These are phyloP conservation scores for Adenanthera pavonina DNA, from an alignment of 306 rosid genomes.

Conservation along the genomic window DNA sequence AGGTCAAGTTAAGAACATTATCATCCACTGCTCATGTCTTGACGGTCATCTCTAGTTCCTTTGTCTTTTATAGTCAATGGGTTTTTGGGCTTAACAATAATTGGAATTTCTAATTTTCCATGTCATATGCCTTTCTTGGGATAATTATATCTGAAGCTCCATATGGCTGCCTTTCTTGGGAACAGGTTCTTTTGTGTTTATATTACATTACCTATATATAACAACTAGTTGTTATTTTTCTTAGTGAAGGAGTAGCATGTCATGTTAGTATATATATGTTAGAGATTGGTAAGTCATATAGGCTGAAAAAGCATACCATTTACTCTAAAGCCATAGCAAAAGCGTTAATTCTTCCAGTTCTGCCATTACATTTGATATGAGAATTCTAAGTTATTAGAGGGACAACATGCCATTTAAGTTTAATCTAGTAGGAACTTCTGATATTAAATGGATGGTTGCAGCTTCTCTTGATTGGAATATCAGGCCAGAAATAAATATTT, in stretches of 20 bases:
- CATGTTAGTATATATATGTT: not conserved
- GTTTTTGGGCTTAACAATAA: not conserved
- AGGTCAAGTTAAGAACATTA: slow-evolving; percentile 54
- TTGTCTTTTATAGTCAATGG: not conserved
- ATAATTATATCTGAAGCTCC: not conserved
- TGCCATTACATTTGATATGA: not conserved
- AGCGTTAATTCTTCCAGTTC: not conserved
- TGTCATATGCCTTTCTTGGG: not conserved
- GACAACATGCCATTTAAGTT: not conserved
- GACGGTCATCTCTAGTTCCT: slow-evolving; percentile 13
- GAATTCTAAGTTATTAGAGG: not conserved
- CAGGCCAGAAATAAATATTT: not conserved
- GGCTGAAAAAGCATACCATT: not conserved
- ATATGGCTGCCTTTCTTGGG: not conserved
- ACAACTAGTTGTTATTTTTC: not conserved
- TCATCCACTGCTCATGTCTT: slow-evolving; percentile 15
- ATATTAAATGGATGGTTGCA: not conserved
- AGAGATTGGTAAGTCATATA: not conserved
- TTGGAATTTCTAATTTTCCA: not conserved
- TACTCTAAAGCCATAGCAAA: not conserved
- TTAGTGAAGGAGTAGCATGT: not conserved
- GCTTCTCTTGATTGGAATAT: not conserved
- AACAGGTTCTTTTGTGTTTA: not conserved
- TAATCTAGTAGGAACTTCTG: not conserved
- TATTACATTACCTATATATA: not conserved